Conservation (phyloP, 2,329 filamentous ascomycete species). For the Chaetomiaceae sp. region DNA sequence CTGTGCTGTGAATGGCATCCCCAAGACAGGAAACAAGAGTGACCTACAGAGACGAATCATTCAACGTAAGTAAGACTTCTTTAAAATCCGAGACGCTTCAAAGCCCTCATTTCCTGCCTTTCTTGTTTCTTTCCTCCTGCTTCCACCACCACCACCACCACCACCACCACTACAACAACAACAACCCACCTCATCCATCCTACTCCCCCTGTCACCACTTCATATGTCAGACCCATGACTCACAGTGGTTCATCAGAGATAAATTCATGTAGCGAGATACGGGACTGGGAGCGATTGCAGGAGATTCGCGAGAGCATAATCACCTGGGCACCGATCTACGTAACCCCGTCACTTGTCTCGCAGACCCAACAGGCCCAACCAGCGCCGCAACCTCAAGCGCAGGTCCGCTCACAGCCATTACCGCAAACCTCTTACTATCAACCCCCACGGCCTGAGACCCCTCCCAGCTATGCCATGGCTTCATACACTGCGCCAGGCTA, state of each 20-base stretch:
- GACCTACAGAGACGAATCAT: conserved; percentile 75
- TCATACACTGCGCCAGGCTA: conserved; percentile 9
- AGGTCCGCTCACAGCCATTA: conserved; percentile 7
- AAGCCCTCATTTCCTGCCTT: not conserved
- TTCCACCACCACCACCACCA: not conserved
- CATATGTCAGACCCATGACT: conserved; percentile 1
- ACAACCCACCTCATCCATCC: not conserved
- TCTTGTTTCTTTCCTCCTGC: not conserved
- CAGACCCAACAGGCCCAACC: conserved; percentile 13
- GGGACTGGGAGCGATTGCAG: conserved; percentile 40
- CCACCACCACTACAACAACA: no score
- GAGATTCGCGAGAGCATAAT: conserved; percentile 42
- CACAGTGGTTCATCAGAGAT: conserved; percentile 36
- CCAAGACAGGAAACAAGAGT: conserved; percentile 79
- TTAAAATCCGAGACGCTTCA: not conserved
- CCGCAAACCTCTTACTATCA: conserved; percentile 11
- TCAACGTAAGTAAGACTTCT: conserved; percentile 57
- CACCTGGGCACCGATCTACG: conserved; percentile 27
- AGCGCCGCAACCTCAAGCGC: not conserved
- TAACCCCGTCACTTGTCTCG: conserved; percentile 20
- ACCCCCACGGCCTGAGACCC: not conserved
- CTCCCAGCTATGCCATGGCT: conserved; percentile 17
- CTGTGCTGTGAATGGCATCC: conserved; percentile 68
- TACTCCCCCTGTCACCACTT: not conserved
- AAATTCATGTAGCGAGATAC: conserved; percentile 35